Conservation (phyloP, 2,329 filamentous ascomycete genomes). For the Madurella fahalii region DNA sequence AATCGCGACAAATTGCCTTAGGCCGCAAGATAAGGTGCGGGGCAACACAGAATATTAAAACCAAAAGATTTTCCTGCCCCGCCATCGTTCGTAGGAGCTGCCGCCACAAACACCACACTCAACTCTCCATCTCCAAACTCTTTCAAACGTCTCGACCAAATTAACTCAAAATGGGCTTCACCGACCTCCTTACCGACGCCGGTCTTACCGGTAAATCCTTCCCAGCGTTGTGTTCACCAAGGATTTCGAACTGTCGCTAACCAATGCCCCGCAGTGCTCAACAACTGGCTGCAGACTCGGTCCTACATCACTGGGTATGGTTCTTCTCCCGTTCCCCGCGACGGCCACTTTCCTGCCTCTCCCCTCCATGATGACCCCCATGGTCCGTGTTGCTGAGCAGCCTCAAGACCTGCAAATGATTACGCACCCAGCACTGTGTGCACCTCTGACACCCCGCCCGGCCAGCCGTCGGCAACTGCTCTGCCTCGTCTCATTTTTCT, state of each 20-base stretch:
- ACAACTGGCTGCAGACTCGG: slow-evolving; percentile 30
- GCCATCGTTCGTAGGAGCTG: slow-evolving; percentile 15
- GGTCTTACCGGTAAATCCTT: slow-evolving; percentile 25
- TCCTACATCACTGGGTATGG: slow-evolving; percentile 28
- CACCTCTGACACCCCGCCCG: slow-evolving; percentile 57
- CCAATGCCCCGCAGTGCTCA: slow-evolving; percentile 21
- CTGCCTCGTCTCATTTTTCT: slow-evolving; percentile 4
- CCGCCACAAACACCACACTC: slow-evolving; percentile 2
- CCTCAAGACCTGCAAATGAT: slow-evolving; percentile 79
- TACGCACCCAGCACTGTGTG: slow-evolving; percentile 53
- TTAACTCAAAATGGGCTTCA: slow-evolving; percentile 28
- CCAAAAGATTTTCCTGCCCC: slow-evolving; percentile 23
- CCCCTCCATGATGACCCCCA: slow-evolving; percentile 65
- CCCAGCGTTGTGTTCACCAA: neutral
- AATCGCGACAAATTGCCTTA: slow-evolving; percentile 10
- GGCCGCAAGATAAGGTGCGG: slow-evolving; percentile 14
- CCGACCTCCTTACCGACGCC: slow-evolving; percentile 27
- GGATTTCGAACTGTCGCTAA: neutral
- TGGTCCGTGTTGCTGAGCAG: slow-evolving; percentile 85
- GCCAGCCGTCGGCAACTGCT: neutral
- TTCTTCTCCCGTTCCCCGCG: neutral
- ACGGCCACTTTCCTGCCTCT: neutral
- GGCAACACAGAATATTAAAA: slow-evolving; percentile 14
- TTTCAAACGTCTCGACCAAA: slow-evolving; percentile 3
- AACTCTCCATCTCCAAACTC: slow-evolving; percentile 2